Conservation (phyloP, 2,329 filamentous ascomycete species). For the Hysterium pulicare region DNA sequence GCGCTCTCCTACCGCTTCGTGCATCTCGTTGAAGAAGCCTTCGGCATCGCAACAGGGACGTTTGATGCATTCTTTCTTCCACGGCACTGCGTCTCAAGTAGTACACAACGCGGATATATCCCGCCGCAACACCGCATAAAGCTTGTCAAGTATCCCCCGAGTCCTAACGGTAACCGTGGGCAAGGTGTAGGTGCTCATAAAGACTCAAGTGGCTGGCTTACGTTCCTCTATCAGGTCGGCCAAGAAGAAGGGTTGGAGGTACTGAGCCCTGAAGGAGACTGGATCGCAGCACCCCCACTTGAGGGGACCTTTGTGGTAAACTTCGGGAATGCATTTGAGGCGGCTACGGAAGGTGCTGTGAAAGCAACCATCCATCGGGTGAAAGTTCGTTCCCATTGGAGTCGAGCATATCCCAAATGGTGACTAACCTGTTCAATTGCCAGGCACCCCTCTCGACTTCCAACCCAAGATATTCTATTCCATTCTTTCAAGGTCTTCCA, state of each 20-base stretch:
- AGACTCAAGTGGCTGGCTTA: constrained; percentile 63
- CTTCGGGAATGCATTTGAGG: constrained; percentile 58
- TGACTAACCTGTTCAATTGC: not conserved
- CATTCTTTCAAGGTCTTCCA: constrained; percentile 34
- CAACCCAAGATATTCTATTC: constrained; percentile 23
- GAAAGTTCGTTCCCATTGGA: constrained; percentile 13
- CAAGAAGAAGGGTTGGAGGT: constrained; percentile 53
- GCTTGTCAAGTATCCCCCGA: constrained; percentile 53
- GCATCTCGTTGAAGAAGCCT: constrained; percentile 54
- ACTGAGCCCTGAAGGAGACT: constrained; percentile 46
- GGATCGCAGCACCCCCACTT: constrained; percentile 51
- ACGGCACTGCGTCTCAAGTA: constrained; percentile 17
- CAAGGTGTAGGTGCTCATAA: constrained; percentile 63
- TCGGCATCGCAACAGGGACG: constrained; percentile 47
- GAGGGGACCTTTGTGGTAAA: constrained; percentile 55
- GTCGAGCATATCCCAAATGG: not conserved
- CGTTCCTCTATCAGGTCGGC: constrained; percentile 60
- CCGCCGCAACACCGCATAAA: constrained; percentile 57
- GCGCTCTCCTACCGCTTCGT: constrained; percentile 53
- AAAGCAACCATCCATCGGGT: constrained; percentile 50
- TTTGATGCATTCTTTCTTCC: constrained; percentile 53
- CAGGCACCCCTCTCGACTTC: constrained; percentile 7
- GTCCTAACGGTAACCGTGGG: constrained; percentile 8
- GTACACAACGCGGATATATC: constrained; percentile 11
- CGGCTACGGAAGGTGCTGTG: constrained; percentile 53